Evolutionary conservation across 108 stramenopile species (phyloP), one percentile per base, ranked within the genome.

Genomic region (Cyclotella kingstonii): DNA sequence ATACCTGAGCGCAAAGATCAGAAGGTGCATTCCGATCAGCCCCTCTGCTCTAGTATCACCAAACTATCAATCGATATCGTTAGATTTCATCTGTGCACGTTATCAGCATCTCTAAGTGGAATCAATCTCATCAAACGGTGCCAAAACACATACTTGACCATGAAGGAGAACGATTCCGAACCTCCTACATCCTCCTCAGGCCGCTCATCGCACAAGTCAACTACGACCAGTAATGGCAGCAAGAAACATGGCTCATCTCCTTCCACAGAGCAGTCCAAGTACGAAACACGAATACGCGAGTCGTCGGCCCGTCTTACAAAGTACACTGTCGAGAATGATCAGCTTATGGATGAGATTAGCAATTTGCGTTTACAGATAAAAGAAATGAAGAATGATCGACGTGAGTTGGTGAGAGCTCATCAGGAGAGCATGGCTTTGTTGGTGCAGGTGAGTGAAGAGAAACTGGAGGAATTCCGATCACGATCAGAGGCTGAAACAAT

Each of bases 391-490:
- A 68, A 68, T 31, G 75, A 76, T 53, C 66, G 75, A 26, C 10
- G 45, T 33, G 75, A 76, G 36, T 46, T 76, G 17, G 66, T 76
- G 11, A 54, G 75, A 2, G 75, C 75, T 9, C 75, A 76, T 50
- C 75, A 64, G 22, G 75, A 76, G 45, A 57, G 54, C 56, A 76
- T 76, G 75, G 57, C 56, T 1, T 50, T 76, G 2, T 50, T 76
- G 22, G 75, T 67, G 26, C 60, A 67, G n/a, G 75, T 76, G 23
- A 54, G 52, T 22, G 75, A 76, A 40, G 75, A 76, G 62, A 76
- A 76, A 28, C 42, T 76, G 44, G 47, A 56, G 10, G 75, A 76
- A 41, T 62, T 57, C 27, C 68, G 63, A 40, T 52, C 55, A 19
- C 68, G 59, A 67, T 57, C 54, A 2, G 67, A 68, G 35, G 60